Percentiles rank a stretch among this genome's conserved stretches.
phyloP scores from a whole-genome alignment of 345 rosid species.

The Ceriops zippeliana region DNA sequence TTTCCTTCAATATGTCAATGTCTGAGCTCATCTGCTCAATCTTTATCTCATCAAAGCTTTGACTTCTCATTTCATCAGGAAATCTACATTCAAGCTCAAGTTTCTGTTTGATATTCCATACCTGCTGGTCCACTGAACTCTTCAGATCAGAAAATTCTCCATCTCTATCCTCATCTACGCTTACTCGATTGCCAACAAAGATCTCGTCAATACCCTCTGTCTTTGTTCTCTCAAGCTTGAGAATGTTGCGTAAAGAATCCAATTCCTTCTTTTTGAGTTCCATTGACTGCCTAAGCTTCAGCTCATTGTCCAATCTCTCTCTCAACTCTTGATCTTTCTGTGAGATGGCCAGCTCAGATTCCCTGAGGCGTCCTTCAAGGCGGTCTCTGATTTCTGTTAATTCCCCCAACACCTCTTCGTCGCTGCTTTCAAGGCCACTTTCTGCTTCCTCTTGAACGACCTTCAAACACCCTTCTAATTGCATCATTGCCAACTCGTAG shows the following conservation, averaged over 20 bases:
- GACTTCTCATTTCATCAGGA: slow-evolving; percentile 26
- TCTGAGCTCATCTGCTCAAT: slow-evolving; percentile 61
- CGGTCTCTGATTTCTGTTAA: slow-evolving; percentile 64
- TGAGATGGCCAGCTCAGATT: slow-evolving; percentile 55
- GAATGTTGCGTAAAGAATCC: slow-evolving; percentile 47
- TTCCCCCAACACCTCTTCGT: slow-evolving; percentile 56
- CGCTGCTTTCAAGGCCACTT: slow-evolving; percentile 44
- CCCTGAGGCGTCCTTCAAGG: slow-evolving; percentile 59
- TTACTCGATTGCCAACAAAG: slow-evolving; percentile 12
- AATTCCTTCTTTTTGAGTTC: slow-evolving; percentile 51
- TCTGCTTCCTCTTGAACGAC: slow-evolving; percentile 73
- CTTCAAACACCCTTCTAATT: slow-evolving; percentile 64
- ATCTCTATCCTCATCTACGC: slow-evolving; percentile 37
- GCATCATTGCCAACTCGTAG: slow-evolving; percentile 77
- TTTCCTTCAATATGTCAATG: slow-evolving; percentile 59
- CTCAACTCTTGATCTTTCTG: slow-evolving; percentile 64
- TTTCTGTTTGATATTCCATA: slow-evolving; percentile 60
- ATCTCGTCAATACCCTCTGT: slow-evolving; percentile 29
- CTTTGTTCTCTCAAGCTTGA: slow-evolving; percentile 33
- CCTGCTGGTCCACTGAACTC: slow-evolving; percentile 66
- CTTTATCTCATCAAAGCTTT: slow-evolving; percentile 30
- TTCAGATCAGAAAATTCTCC: slow-evolving; percentile 56
- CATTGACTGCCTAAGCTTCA: slow-evolving; percentile 53
- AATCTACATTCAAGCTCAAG: slow-evolving; percentile 44
- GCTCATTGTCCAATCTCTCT: slow-evolving; percentile 48